A percentile compares a stretch with the other conserved stretches of the same genome.
Conservation (phyloP, 441 rosid species). For the Brassica hybrid region DNA sequence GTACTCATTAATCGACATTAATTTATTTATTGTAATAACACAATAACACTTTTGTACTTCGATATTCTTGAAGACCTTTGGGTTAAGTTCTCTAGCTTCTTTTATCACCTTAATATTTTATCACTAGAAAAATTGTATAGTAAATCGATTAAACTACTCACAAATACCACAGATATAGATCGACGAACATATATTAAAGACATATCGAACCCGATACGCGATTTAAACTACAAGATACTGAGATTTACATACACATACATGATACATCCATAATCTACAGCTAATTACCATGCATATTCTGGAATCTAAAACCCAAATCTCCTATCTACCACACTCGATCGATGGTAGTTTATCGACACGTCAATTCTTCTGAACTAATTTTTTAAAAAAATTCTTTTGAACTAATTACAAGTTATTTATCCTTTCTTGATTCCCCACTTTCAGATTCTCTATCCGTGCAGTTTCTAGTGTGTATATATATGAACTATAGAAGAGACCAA, state of each 20-base stretch:
- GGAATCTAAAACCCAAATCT: slow-evolving; percentile 3
- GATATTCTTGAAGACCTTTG: slow-evolving; percentile 31
- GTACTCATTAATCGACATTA: slow-evolving; percentile 35
- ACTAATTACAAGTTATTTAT: background rate
- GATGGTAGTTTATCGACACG: background rate
- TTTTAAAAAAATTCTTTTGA: background rate
- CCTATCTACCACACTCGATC: background rate
- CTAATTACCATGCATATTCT: slow-evolving; percentile 19
- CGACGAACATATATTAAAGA: no score
- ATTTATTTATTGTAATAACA: slow-evolving; percentile 20
- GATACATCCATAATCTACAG: background rate
- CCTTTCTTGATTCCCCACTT: slow-evolving; percentile 11
- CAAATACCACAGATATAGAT: no score
- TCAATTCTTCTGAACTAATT: background rate
- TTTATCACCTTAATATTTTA: background rate
- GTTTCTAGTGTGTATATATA: slow-evolving; percentile 30
- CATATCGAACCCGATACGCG: background rate
- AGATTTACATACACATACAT: slow-evolving; percentile 1
- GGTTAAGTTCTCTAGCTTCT: background rate
- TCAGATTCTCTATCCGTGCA: slow-evolving; percentile 36
- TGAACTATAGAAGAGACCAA: slow-evolving; percentile 13
- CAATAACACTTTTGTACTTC: slow-evolving; percentile 36
- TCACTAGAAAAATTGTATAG: background rate
- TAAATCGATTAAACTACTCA: background rate
- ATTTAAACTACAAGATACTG: background rate